These are phyloP conservation scores for Nidularia pulvinata DNA, from an alignment of 768 basidiomycete genomes.

Conservation along the genomic window DNA sequence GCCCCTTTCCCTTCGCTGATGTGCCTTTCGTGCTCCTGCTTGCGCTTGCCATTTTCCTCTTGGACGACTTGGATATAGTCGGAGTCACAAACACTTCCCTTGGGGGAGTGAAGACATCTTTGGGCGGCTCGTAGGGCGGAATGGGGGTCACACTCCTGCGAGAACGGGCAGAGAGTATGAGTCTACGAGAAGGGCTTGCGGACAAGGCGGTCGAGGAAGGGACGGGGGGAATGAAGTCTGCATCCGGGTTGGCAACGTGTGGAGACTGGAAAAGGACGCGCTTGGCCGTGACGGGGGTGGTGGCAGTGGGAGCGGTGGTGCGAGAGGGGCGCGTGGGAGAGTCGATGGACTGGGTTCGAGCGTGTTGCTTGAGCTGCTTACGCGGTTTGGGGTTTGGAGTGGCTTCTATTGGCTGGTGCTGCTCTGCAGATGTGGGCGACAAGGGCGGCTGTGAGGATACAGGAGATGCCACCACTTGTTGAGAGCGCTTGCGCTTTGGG, in stretches of 20 bases:
- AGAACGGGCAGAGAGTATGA: slow-evolving; percentile 18
- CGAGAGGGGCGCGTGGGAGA: slow-evolving; percentile 23
- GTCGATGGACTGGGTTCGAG: slow-evolving; percentile 9
- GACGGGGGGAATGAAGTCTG: slow-evolving; percentile 43
- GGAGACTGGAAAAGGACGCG: slow-evolving; percentile 32
- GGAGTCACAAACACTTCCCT: slow-evolving; percentile 54
- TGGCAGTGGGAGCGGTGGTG: slow-evolving; percentile 5
- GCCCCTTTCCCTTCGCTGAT: slow-evolving; percentile 5
- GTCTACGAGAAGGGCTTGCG: slow-evolving; percentile 9
- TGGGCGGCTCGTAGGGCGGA: slow-evolving; percentile 64
- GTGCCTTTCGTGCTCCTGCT: slow-evolving; percentile 5
- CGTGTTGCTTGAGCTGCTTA: slow-evolving; percentile 35
- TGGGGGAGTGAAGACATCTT: slow-evolving; percentile 72
- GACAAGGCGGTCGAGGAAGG: slow-evolving; percentile 13
- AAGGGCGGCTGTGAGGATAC: neutral
- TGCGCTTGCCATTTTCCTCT: slow-evolving; percentile 19
- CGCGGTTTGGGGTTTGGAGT: slow-evolving; percentile 67
- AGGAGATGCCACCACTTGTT: slow-evolving; percentile 4
- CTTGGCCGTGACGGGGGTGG: slow-evolving; percentile 18
- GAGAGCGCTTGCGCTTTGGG: slow-evolving; percentile 36
- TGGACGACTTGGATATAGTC: slow-evolving; percentile 32
- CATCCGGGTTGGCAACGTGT: slow-evolving; percentile 44
- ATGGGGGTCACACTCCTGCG: slow-evolving; percentile 54
- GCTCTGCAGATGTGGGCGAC: slow-evolving; percentile 4
- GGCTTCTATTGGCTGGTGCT: slow-evolving; percentile 26